Base-by-base conservation (phyloP, 176 grass and related monocot genomes). In the Carex kokanica region DNA sequence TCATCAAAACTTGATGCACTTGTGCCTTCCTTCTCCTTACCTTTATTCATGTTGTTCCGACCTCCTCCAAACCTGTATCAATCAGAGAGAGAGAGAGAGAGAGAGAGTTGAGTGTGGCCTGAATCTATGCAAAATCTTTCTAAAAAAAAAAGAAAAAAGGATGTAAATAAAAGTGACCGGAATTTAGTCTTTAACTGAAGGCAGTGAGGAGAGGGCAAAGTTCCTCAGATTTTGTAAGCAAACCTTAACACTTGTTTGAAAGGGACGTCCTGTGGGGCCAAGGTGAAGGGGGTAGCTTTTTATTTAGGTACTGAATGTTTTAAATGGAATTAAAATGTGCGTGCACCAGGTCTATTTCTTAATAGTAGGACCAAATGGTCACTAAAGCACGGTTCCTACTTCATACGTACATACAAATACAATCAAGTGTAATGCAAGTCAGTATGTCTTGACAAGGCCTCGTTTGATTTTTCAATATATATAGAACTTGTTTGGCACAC, bases 151-250 rank as follows among this genome's bases (percentile, higher is more conserved):
- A 36, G 29, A 31, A 31, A 4, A 34, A 34, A 86, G 63, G 27
- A 68, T 49, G 88, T 82, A 80, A 86, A 86, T 88, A 88, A 83
- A 93, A 85, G 83, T 73, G 89, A 94, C 91, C 90, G 85, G 86
- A 90, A 86, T 89, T 72, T 85, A 72, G 66, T 83, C 89, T 97
- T 93, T 88, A 93, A 91, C 87, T 69, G 86, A 92, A 91, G 92
- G 43, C 61, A 25, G 83, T 83, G 66, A 84, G 73, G 75, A 84
- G n/a, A 73, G 41, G 2, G 25, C 1, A 88, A 88, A 90, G 78
- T 86, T 72, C 83, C 52, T 84, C 51, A 79, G 85, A 90, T 86
- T 89, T 58, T 86, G 75, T 79, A 86, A 93, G 90, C 89, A 82
- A 83, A 79, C 53, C 87, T 97, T 88, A 88, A 87, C 84, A 86